Percentiles rank a stretch among this genome's conserved stretches.
Conservation (phyloP, 305 asterid species). For the Euphrasia arctica region DNA sequence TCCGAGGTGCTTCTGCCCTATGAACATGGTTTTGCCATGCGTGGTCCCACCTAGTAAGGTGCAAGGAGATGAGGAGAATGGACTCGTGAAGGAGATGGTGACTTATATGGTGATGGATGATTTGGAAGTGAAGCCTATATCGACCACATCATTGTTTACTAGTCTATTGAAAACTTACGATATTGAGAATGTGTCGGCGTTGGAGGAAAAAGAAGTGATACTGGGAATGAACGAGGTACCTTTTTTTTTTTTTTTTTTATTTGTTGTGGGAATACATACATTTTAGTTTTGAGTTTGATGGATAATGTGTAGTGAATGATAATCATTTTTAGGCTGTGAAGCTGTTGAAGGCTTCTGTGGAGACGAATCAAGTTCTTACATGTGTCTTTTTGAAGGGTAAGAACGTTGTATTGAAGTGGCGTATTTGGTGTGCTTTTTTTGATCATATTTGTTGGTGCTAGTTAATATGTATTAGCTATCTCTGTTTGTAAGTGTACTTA, state of each 20-base stretch:
- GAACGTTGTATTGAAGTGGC: too few species aligned
- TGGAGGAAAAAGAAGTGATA: slow-evolving; percentile 3
- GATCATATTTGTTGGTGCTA: too few species aligned
- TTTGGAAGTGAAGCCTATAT: slow-evolving; percentile 11
- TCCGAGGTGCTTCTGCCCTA: too few species aligned
- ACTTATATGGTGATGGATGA: slow-evolving; percentile 25
- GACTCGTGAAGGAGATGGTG: slow-evolving; percentile 39
- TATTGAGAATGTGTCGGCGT: too few species aligned
- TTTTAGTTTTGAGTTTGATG: too few species aligned
- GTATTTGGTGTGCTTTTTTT: too few species aligned
- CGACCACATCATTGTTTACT: neutral
- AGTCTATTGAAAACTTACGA: neutral
- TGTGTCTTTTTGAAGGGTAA: slow-evolving; percentile 25
- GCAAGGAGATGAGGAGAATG: slow-evolving; percentile 8
- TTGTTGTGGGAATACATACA: too few species aligned
- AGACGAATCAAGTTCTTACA: slow-evolving; percentile 29
- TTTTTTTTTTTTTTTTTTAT: too few species aligned
- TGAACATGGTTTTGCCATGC: neutral
- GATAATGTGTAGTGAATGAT: neutral
- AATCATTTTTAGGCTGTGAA: slow-evolving; percentile 23
- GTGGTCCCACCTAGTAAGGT: neutral
- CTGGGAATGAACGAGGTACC: slow-evolving; percentile 4
- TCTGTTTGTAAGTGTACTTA: too few species aligned
- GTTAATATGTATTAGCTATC: too few species aligned
- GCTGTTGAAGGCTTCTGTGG: slow-evolving; percentile 32